Evolutionary conservation across 345 rosid species (phyloP).

Genomic region (Capsella bursapastoris): DNA sequence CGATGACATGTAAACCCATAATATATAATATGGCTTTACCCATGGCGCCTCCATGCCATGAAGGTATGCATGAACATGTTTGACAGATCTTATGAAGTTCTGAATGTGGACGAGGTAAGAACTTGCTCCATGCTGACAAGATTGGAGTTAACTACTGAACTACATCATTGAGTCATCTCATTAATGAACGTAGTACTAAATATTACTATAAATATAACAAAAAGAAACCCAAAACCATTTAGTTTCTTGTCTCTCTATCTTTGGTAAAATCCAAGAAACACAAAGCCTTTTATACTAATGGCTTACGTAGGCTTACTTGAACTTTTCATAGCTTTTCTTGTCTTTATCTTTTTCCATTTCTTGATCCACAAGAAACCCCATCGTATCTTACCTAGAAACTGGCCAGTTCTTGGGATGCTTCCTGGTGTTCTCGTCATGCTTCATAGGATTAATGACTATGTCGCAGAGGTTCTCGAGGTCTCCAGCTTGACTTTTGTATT

Average conservation of each 20-base stretch:
- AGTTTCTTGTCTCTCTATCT: constrained; percentile 12
- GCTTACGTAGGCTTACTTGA: constrained; percentile 37
- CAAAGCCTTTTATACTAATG: constrained; percentile 21
- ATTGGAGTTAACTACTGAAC: neutral
- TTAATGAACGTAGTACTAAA: neutral
- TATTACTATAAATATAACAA: constrained; percentile 22
- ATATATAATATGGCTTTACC: too few species aligned
- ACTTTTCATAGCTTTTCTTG: constrained; percentile 29
- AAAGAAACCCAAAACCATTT: neutral
- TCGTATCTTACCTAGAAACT: constrained; percentile 34
- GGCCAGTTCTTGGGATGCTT: constrained; percentile 46
- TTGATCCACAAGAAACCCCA: constrained; percentile 37
- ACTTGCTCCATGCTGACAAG: neutral
- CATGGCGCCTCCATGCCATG: neutral
- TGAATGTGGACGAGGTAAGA: neutral
- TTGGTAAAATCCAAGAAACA: neutral
- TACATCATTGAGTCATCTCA: neutral
- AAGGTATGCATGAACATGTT: too few species aligned
- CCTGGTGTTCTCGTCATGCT: constrained; percentile 31
- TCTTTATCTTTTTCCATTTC: constrained; percentile 31
- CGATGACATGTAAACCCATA: too few species aligned
- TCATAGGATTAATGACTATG: constrained; percentile 34
- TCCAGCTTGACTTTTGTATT: constrained; percentile 38
- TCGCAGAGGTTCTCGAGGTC: constrained; percentile 27
- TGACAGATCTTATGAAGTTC: neutral